A percentile compares a stretch with the other conserved stretches of the same genome.
These are phyloP conservation scores for Silene vulgaris DNA, from an alignment of 179 eudicot species.

Conservation along the genomic window DNA sequence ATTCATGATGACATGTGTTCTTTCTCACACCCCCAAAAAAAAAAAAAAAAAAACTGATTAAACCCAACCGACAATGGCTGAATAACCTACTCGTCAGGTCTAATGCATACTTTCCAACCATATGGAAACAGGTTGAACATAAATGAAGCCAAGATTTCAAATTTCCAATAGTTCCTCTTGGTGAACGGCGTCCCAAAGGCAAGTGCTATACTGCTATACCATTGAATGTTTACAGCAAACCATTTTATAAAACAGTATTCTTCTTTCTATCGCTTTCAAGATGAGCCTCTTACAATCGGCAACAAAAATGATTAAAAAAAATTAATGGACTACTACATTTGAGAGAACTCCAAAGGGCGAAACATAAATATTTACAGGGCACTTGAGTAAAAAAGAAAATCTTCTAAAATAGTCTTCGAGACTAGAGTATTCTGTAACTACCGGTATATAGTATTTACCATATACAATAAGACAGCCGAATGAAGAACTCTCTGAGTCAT, in stretches of 20 bases:
- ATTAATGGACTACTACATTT: conserved; percentile 32
- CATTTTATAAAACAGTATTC: conserved; percentile 9
- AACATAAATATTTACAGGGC: conserved; percentile 39
- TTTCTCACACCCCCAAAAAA: no score
- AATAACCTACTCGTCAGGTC: no score
- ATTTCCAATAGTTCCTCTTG: no score
- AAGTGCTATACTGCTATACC: no score
- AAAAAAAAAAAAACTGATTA: no score
- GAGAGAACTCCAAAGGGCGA: conserved; percentile 26
- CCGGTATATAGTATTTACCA: conserved; percentile 33
- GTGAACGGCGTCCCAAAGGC: no score
- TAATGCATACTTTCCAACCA: no score
- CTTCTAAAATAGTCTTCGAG: conserved; percentile 24
- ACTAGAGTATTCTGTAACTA: conserved; percentile 23
- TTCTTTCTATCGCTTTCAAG: conserved; percentile 20
- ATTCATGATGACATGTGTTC: no score
- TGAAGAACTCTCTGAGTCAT: not conserved
- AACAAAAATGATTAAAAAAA: conserved; percentile 24
- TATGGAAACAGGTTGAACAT: no score
- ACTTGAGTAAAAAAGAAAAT: not conserved
- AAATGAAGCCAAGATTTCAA: no score
- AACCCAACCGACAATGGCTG: no score
- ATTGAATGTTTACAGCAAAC: no score
- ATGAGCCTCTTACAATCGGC: conserved; percentile 15
- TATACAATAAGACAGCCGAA: conserved; percentile 6